Conservation (phyloP, 805 yeast genomes). For the Kuraishia capsulata region DNA sequence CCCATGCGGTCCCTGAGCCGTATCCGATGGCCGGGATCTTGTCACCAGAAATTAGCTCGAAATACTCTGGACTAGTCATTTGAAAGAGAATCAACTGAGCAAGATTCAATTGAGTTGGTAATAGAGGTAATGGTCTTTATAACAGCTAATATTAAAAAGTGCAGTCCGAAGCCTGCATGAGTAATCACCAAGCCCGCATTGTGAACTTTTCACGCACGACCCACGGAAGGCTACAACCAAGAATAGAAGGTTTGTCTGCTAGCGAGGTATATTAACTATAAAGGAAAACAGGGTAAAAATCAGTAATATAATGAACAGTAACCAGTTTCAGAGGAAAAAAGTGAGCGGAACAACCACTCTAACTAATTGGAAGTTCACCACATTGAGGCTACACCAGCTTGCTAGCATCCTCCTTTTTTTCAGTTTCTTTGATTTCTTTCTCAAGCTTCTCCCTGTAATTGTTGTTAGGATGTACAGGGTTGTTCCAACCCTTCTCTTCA, state of each 20-base stretch:
- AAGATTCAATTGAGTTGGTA: no score
- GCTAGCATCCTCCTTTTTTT: not conserved
- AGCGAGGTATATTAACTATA: not conserved
- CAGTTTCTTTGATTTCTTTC: constrained; percentile 11
- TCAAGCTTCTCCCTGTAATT: constrained; percentile 15
- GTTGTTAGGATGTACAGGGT: constrained; percentile 15
- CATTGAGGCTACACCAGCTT: not conserved
- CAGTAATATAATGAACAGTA: no score
- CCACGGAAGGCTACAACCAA: not conserved
- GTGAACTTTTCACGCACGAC: no score
- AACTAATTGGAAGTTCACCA: not conserved
- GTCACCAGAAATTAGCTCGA: constrained; percentile 19
- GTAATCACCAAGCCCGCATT: no score
- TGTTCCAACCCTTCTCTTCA: constrained; percentile 33
- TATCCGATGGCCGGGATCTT: constrained; percentile 37
- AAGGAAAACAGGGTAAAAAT: no score
- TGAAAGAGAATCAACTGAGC: no score
- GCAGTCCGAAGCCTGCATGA: no score
- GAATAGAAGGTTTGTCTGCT: not conserved
- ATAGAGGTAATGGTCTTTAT: no score
- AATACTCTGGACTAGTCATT: constrained; percentile 13
- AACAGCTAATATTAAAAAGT: no score
- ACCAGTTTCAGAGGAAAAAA: no score
- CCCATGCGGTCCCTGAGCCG: constrained; percentile 57
- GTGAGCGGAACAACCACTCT: not conserved